Conservation (phyloP, 495 filamentous ascomycete genomes). For the Penicillium verhagenii region DNA sequence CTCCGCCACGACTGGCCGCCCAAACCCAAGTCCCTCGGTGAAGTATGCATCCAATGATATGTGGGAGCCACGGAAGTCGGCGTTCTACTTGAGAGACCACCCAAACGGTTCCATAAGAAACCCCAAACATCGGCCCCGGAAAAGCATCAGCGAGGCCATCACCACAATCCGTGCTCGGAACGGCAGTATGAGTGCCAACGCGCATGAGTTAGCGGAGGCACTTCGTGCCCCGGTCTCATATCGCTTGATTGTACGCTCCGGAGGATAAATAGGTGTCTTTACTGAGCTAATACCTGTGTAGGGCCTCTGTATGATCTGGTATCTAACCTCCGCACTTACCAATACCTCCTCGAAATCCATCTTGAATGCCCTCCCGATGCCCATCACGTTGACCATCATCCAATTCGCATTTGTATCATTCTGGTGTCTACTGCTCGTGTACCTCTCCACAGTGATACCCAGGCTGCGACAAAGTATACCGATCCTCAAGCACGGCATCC, state of each 20-base stretch:
- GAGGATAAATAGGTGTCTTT: background rate
- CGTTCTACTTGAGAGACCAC: slow-evolving; percentile 32
- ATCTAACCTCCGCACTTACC: slow-evolving; percentile 87
- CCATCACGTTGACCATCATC: slow-evolving; percentile 88
- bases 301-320: slow-evolving; percentile 86
- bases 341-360: slow-evolving; percentile 98
- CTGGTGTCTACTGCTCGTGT: slow-evolving; percentile 80
- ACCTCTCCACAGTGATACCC: slow-evolving; percentile 68
- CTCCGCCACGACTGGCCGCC: slow-evolving; percentile 18
- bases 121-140: slow-evolving; percentile 65
- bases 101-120: slow-evolving; percentile 47
- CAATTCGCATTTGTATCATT: slow-evolving; percentile 93
- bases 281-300: slow-evolving; percentile 34
- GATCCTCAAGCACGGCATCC: slow-evolving; percentile 77
- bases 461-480: slow-evolving; percentile 65
- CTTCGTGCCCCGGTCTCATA: slow-evolving; percentile 88
- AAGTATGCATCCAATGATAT: slow-evolving; percentile 34
- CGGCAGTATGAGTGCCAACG: slow-evolving; percentile 84
- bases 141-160: slow-evolving; percentile 83
- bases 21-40: slow-evolving; percentile 27
- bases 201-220: slow-evolving; percentile 88
- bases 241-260: slow-evolving; percentile 71
- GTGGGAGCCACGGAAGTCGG: slow-evolving; percentile 40
- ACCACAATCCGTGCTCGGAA: slow-evolving; percentile 72
- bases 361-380: slow-evolving; percentile 86